Evolutionary conservation across 2,329 filamentous ascomycete species (phyloP), one percentile per base, ranked within the genome.

Genomic region (Rhynchosporium secalis): DNA sequence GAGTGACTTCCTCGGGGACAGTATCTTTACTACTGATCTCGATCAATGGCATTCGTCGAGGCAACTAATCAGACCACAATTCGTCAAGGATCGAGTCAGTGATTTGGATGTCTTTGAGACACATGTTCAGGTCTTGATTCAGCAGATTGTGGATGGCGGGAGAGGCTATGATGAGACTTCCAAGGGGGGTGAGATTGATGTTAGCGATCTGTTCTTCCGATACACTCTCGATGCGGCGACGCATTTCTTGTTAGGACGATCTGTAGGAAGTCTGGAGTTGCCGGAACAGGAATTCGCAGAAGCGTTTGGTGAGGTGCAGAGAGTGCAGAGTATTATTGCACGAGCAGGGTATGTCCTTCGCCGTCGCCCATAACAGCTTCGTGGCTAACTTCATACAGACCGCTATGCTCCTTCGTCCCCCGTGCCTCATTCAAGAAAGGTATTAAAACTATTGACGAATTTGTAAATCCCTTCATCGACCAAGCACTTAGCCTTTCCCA

Each of bases 151-250:
- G 33, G 83, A 85, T 59, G 81, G 81, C 1, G 81, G 82, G 0
- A 78, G 86, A 45, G 63, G 62, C 13, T 62, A 33, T 33, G 63
- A 68, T 46, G 26, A 78, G 86, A 41, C 29, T 36, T 36, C 33
- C 0, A 12, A 81, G 87, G 55, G 87, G 54, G 75, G 90, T 75
- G 80, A 84, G 9, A 78, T 94, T 36, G 86, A 96, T 69, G 84
- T 94, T 8, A 83, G 86, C 66, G 85, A 92, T 64, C 79, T 96
- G 60, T 89, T 96, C 76, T 96, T 92, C 78, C 83, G 90, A n/a
- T 89, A 88, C 72, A 93, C 92, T 0, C 81, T 97, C 33, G 93
- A 96, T 75, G 87, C 90, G 7, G 86, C 91, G 1, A 96, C 92
- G 0, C 90, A 96, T 69, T 96, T 96, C 73, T 78, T 97, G 33